phyloP scores from a whole-genome alignment of 805 yeast genomes.

The Grigorovia jiainica region DNA sequence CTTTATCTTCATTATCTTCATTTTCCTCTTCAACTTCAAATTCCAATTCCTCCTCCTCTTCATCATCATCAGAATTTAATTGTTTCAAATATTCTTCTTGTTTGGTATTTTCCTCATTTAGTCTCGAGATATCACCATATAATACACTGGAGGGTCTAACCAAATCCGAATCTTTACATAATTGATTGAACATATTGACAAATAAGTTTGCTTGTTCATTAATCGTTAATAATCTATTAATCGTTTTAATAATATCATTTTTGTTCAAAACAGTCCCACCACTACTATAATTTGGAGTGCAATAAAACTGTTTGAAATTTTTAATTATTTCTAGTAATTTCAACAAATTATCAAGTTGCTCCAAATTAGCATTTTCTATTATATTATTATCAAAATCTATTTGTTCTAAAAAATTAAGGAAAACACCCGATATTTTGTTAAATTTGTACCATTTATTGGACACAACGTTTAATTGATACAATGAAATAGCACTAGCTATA shows the following conservation, averaged over 20 bases:
- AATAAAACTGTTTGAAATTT: neutral
- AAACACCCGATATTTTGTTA: neutral
- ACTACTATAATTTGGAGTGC: neutral
- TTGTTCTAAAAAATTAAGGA: neutral
- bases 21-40: slow-evolving; percentile 5
- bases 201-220: neutral
- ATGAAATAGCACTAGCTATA: neutral
- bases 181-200: neutral
- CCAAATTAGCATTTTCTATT: neutral
- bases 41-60: slow-evolving; percentile 8
- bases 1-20: slow-evolving; percentile 3
- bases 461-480: slow-evolving; percentile 2
- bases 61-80: slow-evolving; percentile 11
- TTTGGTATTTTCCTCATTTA: slow-evolving; percentile 9
- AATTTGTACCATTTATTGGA: slow-evolving; percentile 15
- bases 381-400: no score
- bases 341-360: neutral
- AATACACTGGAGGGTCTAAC: no score
- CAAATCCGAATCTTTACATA: no score
- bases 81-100: slow-evolving; percentile 20
- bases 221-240: neutral
- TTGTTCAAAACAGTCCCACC: neutral
- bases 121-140: no score
- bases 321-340: neutral
- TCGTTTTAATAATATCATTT: neutral